Evolutionary conservation across 345 rosid species (phyloP).

Genomic region (Pugionium dolabratum): DNA sequence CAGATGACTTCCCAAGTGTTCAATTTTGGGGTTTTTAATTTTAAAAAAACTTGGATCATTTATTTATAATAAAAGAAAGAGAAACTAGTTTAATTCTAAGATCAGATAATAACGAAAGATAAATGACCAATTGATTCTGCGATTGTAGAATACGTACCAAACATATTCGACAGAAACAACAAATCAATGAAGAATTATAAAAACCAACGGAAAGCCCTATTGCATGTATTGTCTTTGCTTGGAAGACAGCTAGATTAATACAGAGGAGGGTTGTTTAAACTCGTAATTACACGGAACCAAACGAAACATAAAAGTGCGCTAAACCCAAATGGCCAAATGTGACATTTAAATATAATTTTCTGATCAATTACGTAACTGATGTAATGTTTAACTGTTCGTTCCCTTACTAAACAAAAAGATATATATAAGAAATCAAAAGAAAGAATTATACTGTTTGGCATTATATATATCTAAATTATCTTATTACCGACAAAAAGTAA

Average conservation of each 20-base stretch:
- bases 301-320: constrained; percentile 2
- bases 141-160: constrained; percentile 2
- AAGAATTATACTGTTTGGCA: constrained; percentile 7
- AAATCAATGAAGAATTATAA: background rate
- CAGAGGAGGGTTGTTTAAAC: constrained; percentile 19
- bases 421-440: background rate
- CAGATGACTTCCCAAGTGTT: no score
- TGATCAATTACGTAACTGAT: constrained; percentile 8
- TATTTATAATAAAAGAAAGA: background rate
- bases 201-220: constrained; percentile 10
- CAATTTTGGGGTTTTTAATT: no score
- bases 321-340: constrained; percentile 13
- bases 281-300: constrained; percentile 15
- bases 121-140: constrained; percentile 18
- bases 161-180: background rate
- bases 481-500: constrained; percentile 23
- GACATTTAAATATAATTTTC: background rate
- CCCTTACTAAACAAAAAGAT: background rate
- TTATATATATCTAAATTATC: constrained; percentile 4
- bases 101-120: background rate
- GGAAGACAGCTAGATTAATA: constrained; percentile 36
- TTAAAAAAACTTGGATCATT: background rate
- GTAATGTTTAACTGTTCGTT: constrained; percentile 1
- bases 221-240: constrained; percentile 36
- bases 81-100: background rate